Base-by-base conservation (phyloP, 2,329 filamentous ascomycete genomes). In the Aspergillus versicolor region DNA sequence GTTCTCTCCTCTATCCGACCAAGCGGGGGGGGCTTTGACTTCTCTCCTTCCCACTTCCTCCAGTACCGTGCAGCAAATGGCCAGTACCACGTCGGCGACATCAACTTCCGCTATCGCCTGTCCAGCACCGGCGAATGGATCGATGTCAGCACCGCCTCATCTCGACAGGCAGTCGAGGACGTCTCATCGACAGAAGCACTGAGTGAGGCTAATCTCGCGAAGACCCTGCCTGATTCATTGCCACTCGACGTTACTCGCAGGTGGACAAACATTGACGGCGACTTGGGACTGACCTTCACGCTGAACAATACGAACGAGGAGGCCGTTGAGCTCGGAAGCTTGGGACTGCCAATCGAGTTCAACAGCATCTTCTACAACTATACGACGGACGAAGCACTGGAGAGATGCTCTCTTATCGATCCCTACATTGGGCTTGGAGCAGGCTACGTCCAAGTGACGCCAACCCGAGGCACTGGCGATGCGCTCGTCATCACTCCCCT, bases 361-460 rank as follows among this genome's bases (percentile, higher is more conserved):
- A 86, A 86, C 71, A 86, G 81, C 67, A 85, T 87, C 62, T 86
- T 86, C 64, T 84, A 78, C 12, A 74, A 75, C 44, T 77, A 82
- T 8, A 68, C 71, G 1, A 77, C 82, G 0, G 70, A 71, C 2
- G 77, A 83, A 6, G 84, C 80, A 6, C 77, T 80, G 52, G 68
- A 72, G 0, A 74, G 77, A 24, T 86, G 84, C 65, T 82, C 81
- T 0, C 74, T 86, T 3, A 76, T 81, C 0, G 84, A 87, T 55
- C 84, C 84, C 0, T 85, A 85, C 53, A 79, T 86, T n/a, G 84
- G 84, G 2, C 74, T 85, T 57, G 74, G 85, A 51, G 83, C 82
- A 0, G 84, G 84, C 0, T 82, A 84, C 55, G 75, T 86, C 40
- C 80, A 82, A 22, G 80, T 83, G 0, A 76, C 78, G 1, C 82